Evolutionary conservation across 495 filamentous ascomycete genomes (phyloP).

Genomic region (Clavariopsis aquatica): DNA sequence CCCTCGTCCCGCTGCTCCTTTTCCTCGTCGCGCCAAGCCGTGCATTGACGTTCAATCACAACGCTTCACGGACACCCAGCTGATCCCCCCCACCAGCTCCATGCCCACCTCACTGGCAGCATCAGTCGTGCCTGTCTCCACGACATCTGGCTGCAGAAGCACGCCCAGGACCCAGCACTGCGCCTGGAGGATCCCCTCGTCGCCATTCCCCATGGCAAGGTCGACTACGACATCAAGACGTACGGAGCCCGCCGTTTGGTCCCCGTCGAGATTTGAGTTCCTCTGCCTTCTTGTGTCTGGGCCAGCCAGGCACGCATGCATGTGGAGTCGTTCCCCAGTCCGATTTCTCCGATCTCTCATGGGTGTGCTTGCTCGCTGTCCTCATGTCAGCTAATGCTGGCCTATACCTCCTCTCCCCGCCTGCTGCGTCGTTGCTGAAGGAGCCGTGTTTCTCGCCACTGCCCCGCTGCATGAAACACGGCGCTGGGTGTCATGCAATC

Average conservation of each 20-base stretch:
- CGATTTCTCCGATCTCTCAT: slow-evolving; percentile 21
- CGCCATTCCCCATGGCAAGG: slow-evolving; percentile 67
- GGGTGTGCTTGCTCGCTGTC: slow-evolving; percentile 18
- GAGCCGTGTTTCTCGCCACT: neutral
- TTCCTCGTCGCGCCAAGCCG: slow-evolving; percentile 9
- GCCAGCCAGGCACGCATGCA: slow-evolving; percentile 4
- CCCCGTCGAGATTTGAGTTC: slow-evolving; percentile 8
- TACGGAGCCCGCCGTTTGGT: slow-evolving; percentile 44
- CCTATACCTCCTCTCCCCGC: neutral
- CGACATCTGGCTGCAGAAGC: slow-evolving; percentile 69
- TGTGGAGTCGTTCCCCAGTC: neutral
- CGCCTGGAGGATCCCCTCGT: slow-evolving; percentile 66
- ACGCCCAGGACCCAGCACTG: slow-evolving; percentile 50
- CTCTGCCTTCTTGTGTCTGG: neutral
- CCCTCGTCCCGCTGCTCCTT: neutral
- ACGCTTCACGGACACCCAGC: slow-evolving; percentile 21
- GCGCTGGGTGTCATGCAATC: too few species aligned
- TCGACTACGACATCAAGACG: slow-evolving; percentile 70
- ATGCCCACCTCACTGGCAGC: slow-evolving; percentile 81
- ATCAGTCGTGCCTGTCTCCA: slow-evolving; percentile 75
- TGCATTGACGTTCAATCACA: slow-evolving; percentile 15
- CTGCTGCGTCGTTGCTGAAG: neutral
- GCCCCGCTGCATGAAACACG: slow-evolving; percentile 10
- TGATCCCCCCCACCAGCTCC: slow-evolving; percentile 57
- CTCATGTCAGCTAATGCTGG: neutral